These are phyloP conservation scores for Cordyceps javanica DNA, from an alignment of 2,329 filamentous ascomycete genomes.

Conservation along the genomic window DNA sequence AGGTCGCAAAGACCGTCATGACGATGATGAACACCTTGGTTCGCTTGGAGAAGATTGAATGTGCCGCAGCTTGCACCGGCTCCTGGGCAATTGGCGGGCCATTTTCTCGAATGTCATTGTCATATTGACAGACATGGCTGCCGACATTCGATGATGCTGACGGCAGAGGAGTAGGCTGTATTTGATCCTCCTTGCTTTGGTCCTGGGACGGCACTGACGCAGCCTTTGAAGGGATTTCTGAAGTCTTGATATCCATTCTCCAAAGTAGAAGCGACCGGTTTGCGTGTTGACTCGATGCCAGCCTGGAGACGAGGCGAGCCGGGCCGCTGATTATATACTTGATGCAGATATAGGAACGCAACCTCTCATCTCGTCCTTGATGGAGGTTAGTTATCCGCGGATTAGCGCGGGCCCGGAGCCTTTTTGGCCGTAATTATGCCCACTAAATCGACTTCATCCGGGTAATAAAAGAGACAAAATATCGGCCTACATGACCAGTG, in stretches of 20 bases:
- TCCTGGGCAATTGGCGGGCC: not conserved
- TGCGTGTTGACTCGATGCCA: too few species aligned
- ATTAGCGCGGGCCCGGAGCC: not conserved
- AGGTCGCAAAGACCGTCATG: conserved; percentile 22
- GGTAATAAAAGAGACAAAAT: not conserved
- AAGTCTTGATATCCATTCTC: not conserved
- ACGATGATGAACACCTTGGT: conserved; percentile 23
- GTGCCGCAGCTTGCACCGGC: not conserved
- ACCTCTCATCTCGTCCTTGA: not conserved
- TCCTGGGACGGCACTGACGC: not conserved
- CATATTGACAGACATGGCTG: too few species aligned
- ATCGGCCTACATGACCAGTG: not conserved
- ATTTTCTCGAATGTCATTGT: too few species aligned
- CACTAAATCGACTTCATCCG: not conserved
- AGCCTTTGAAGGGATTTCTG: not conserved
- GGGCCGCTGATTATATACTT: not conserved
- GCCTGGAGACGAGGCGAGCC: not conserved
- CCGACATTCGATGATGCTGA: not conserved
- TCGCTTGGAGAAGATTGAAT: conserved; percentile 20
- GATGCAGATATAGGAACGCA: not conserved
- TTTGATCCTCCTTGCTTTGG: not conserved
- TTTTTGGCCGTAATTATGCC: not conserved
- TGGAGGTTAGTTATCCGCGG: not conserved
- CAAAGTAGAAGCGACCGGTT: not conserved
- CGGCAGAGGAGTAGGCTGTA: not conserved